Percentiles rank a stretch among this genome's conserved stretches.
Conservation (phyloP, 768 basidiomycete genomes). For the Lyophyllum decastes region DNA sequence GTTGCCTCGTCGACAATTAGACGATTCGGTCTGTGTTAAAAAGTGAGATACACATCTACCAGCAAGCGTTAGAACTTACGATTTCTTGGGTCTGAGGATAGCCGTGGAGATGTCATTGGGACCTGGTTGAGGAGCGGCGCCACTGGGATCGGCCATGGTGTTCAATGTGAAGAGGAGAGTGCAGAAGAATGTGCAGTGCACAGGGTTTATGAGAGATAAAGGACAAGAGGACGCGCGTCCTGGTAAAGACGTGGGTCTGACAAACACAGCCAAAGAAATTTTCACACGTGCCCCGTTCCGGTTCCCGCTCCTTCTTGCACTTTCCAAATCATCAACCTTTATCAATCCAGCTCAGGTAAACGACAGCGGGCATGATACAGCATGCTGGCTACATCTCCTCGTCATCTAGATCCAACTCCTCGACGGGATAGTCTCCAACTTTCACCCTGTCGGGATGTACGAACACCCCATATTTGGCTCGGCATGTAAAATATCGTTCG, state of each 20-base stretch:
- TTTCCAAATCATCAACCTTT: constrained; percentile 25
- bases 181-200: constrained; percentile 20
- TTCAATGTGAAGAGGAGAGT: constrained; percentile 19
- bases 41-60: constrained; percentile 18
- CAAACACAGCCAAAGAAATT: constrained; percentile 22
- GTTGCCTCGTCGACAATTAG: constrained; percentile 95
- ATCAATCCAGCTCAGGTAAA: constrained; percentile 3
- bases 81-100: constrained; percentile 96
- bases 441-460: constrained; percentile 80
- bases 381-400: constrained; percentile 63
- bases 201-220: constrained; percentile 23
- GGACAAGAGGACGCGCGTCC: constrained; percentile 42
- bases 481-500: constrained; percentile 82
- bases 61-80: constrained; percentile 56
- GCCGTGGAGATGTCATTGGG: constrained; percentile 92
- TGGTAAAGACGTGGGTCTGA: constrained; percentile 18
- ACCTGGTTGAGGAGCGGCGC: constrained; percentile 80
- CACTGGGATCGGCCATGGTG: constrained; percentile 78
- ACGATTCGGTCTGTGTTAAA: constrained; percentile 79
- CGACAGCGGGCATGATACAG: constrained; percentile 10
- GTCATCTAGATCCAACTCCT: constrained; percentile 75
- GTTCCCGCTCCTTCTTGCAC: constrained; percentile 33
- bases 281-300: constrained; percentile 18
- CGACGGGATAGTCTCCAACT: constrained; percentile 85
- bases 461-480: constrained; percentile 79